These are phyloP conservation scores for Actinidia arguta DNA, from an alignment of 179 eudicot species.

Conservation along the genomic window DNA sequence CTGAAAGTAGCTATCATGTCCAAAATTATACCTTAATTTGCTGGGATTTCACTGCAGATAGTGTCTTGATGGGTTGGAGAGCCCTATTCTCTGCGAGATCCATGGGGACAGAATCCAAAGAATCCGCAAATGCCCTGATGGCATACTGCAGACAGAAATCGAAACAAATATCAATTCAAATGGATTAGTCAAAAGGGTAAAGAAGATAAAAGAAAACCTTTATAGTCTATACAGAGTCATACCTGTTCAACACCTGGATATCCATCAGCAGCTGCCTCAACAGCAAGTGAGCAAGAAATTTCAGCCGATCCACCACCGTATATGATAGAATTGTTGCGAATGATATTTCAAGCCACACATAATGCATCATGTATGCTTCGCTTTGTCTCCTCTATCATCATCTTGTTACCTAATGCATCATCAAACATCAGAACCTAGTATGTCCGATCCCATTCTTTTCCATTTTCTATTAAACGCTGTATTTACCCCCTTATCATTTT, in stretches of 20 bases:
- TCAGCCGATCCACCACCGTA: slow-evolving; percentile 99
- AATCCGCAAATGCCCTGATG: slow-evolving; percentile 95
- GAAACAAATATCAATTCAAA: background rate
- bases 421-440: slow-evolving; percentile 10
- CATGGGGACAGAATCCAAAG: slow-evolving; percentile 92
- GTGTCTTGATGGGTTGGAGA: slow-evolving; percentile 93
- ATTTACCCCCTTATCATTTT: background rate
- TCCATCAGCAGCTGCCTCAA: slow-evolving; percentile 95
- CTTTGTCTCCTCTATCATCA: slow-evolving; percentile 97
- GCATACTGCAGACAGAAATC: slow-evolving; percentile 76
- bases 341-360: slow-evolving; percentile 93
- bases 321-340: slow-evolving; percentile 95
- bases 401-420: slow-evolving; percentile 78
- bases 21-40: slow-evolving; percentile 81
- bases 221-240: background rate
- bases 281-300: slow-evolving; percentile 94
- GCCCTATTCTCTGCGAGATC: slow-evolving; percentile 98
- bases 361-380: slow-evolving; percentile 96
- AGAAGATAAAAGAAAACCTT: background rate
- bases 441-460: background rate
- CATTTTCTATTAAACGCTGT: background rate
- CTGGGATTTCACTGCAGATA: slow-evolving; percentile 91
- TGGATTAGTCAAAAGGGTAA: background rate
- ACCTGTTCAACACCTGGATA: slow-evolving; percentile 99
- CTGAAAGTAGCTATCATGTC: background rate